Conservation (phyloP, 2,329 filamentous ascomycete species). For the Ophiostoma himal-ulmi region DNA sequence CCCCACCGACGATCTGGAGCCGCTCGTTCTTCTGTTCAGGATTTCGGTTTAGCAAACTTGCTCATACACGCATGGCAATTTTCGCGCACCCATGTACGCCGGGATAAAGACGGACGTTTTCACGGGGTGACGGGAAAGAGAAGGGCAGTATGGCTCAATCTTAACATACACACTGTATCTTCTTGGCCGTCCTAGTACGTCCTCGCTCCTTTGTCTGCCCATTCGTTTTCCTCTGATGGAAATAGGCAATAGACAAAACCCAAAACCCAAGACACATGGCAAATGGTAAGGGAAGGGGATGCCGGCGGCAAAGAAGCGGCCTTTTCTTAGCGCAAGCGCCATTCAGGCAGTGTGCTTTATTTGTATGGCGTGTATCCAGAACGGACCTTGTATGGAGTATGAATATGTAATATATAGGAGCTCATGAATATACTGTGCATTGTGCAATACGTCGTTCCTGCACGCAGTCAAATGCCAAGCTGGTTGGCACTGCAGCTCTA, state of each 20-base stretch:
- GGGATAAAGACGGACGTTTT: not conserved
- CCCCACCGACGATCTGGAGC: not conserved
- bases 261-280: slow-evolving; percentile 1
- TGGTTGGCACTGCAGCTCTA: not conserved
- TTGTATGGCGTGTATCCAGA: not conserved
- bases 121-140: not conserved
- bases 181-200: not conserved
- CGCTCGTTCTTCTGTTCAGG: not conserved
- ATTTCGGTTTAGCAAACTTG: not conserved
- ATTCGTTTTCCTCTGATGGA: not conserved
- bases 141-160: not conserved
- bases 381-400: not conserved
- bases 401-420: not conserved
- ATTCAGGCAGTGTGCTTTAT: not conserved
- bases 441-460: not conserved
- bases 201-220: not conserved
- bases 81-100: not conserved
- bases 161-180: not conserved
- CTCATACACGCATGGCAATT: not conserved
- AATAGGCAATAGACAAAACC: not conserved
- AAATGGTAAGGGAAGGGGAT: not conserved
- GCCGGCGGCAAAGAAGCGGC: not conserved
- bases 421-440: not conserved
- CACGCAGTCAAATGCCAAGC: not conserved
- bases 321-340: not conserved